Base-by-base conservation (phyloP, 495 filamentous ascomycete species). In the Letharia columbiana region DNA sequence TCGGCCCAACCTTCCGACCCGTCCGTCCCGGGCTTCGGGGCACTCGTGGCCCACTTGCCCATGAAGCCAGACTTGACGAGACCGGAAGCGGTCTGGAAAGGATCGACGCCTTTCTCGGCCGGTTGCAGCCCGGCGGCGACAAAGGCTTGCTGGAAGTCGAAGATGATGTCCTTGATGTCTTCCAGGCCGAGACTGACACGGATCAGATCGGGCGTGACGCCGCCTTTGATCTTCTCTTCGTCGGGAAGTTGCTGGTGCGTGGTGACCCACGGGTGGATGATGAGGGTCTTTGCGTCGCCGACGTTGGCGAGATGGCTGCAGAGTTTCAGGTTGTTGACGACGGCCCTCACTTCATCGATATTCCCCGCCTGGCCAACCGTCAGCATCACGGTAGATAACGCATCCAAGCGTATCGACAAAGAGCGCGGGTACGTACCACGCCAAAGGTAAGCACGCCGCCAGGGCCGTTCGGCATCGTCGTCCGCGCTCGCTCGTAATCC, bases 131-230 rank as follows among this genome's bases (percentile, higher is more conserved):
- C 35, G 10, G 57, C 35, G 5, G 33, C 4, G 0, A 40, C 57
- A 37, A 60, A 60, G 15, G 57, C 57, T n/a, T 60, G 57, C 35
- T 40, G 15, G n/a, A 60, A 60, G 11, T 60, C 57, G 18, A 18
- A n/a, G 57, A 60, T 60, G 57, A 60, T 60, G 12, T 60, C 57
- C 1, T 60, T 41, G 35, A 40, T 60, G 39, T 60, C 35, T 60
- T 60, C 57, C 35, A 60, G n/a, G 57, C 57, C 57, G 33, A 37
- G 35, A 20, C 33, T 39, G 35, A 60, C 33, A 4, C 57, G 57
- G 57, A 60, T 60, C 15, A 60, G 33, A 40, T 60, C 57, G 11
- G 35, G 57, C 3, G 57, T 60, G 33, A 60, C 31, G 17, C 57
- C 57, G 35, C 57, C 57, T 20, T 60, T 60, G 57, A 60, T 40